These are phyloP conservation scores for Rhizophora apiculata DNA, from an alignment of 345 rosid species.

Conservation along the genomic window DNA sequence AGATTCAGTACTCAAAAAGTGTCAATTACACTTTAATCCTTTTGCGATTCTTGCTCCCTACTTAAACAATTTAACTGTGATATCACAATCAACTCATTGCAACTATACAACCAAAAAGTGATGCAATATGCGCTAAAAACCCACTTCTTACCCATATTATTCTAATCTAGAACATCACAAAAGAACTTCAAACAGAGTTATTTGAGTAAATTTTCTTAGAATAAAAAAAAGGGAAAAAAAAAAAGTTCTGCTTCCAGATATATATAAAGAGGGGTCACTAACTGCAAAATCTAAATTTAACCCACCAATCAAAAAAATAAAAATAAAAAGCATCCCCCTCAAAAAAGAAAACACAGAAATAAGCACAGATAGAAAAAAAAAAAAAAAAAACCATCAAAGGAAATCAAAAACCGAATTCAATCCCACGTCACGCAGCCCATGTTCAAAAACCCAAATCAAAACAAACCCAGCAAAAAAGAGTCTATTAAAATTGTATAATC, in stretches of 20 bases:
- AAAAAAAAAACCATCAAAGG: slow-evolving; percentile 9
- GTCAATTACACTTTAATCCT: background rate
- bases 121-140: too few species aligned
- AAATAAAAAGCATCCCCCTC: too few species aligned
- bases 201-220: too few species aligned
- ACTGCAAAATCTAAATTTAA: slow-evolving; percentile 16
- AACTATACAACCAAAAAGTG: background rate
- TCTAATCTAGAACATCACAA: too few species aligned
- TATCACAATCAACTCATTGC: background rate
- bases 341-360: background rate
- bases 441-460: slow-evolving; percentile 9
- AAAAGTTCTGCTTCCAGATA: background rate
- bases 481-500: background rate
- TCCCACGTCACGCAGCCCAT: background rate
- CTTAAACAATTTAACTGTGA: background rate
- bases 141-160: too few species aligned
- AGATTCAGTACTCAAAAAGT: background rate
- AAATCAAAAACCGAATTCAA: slow-evolving; percentile 25
- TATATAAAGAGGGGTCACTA: background rate
- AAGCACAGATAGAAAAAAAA: background rate
- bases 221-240: background rate
- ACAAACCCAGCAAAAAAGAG: slow-evolving; percentile 7
- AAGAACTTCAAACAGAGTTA: too few species aligned
- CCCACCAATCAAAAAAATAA: background rate
- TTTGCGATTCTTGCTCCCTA: background rate